Evolutionary conservation across 129 eudicot genomes (phyloP).

Genomic region (Lactuca saligna): DNA sequence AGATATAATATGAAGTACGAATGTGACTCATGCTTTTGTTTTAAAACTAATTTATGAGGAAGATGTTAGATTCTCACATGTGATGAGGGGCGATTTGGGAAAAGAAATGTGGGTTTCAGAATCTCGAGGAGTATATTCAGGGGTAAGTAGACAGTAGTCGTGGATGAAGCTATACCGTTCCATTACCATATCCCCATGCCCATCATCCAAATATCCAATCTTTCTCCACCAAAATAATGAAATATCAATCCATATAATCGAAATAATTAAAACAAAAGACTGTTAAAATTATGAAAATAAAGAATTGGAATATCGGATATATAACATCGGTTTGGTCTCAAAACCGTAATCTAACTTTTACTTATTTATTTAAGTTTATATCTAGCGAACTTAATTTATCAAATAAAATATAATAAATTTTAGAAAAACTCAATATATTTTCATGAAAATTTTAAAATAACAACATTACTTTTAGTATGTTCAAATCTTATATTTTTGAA

Average conservation of each 20-base stretch:
- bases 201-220: constrained; percentile 17
- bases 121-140: constrained; percentile 30
- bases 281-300: too few relatives aligned
- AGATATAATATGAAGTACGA: background rate
- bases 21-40: background rate
- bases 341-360: too few relatives aligned
- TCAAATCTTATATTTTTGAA: too few relatives aligned
- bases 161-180: constrained; percentile 32
- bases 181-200: constrained; percentile 15
- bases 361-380: too few relatives aligned
- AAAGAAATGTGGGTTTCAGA: constrained; percentile 1
- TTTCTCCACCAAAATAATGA: constrained; percentile 14
- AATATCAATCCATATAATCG: background rate
- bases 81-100: background rate
- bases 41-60: background rate
- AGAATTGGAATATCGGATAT: background rate
- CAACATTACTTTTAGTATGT: too few relatives aligned
- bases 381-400: too few relatives aligned
- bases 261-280: too few relatives aligned
- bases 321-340: too few relatives aligned
- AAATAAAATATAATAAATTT: too few relatives aligned
- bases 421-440: too few relatives aligned
- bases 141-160: constrained; percentile 11
- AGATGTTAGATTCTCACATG: background rate
- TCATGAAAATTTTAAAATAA: too few relatives aligned